Evolutionary conservation across 2,329 filamentous ascomycete genomes (phyloP).

Genomic region (Exophiala dermatitidis): DNA sequence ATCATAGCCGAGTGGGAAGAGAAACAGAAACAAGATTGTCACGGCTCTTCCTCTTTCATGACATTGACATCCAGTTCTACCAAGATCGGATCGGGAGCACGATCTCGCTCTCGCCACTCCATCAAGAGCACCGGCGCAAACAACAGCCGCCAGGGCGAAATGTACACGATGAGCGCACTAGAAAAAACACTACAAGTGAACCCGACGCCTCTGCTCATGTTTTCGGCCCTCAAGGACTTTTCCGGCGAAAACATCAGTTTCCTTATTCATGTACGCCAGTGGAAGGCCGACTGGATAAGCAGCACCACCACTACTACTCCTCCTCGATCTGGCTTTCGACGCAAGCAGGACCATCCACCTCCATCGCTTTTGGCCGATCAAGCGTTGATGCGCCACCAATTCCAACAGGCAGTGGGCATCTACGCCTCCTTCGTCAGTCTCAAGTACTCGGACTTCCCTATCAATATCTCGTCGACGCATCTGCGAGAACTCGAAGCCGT

Average conservation of each 20-base stretch:
- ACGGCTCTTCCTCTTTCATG: too few species aligned
- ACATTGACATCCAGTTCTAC: slow-evolving; percentile 30
- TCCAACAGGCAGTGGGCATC: slow-evolving; percentile 53
- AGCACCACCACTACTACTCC: neutral
- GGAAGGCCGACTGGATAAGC: slow-evolving; percentile 41
- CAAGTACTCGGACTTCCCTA: slow-evolving; percentile 56
- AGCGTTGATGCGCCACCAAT: slow-evolving; percentile 45
- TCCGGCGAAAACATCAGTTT: slow-evolving; percentile 67
- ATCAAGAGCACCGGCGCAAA: slow-evolving; percentile 32
- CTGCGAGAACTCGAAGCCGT: slow-evolving; percentile 49
- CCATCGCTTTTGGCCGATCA: slow-evolving; percentile 18
- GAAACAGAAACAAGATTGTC: slow-evolving; percentile 29
- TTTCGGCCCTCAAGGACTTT: slow-evolving; percentile 59
- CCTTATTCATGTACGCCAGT: slow-evolving; percentile 51
- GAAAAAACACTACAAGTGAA: slow-evolving; percentile 54
- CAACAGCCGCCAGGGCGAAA: slow-evolving; percentile 38
- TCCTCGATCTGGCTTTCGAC: slow-evolving; percentile 12
- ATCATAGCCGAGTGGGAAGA: slow-evolving; percentile 36
- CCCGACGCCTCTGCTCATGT: slow-evolving; percentile 54
- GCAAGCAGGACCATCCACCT: slow-evolving; percentile 22
- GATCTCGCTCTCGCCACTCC: slow-evolving; percentile 31
- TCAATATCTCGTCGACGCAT: slow-evolving; percentile 57
- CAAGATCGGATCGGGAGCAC: slow-evolving; percentile 27
- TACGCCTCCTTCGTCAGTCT: slow-evolving; percentile 56
- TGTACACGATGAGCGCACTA: slow-evolving; percentile 55